phyloP scores from a whole-genome alignment of 495 filamentous ascomycete genomes.

The Darksidea phi region DNA sequence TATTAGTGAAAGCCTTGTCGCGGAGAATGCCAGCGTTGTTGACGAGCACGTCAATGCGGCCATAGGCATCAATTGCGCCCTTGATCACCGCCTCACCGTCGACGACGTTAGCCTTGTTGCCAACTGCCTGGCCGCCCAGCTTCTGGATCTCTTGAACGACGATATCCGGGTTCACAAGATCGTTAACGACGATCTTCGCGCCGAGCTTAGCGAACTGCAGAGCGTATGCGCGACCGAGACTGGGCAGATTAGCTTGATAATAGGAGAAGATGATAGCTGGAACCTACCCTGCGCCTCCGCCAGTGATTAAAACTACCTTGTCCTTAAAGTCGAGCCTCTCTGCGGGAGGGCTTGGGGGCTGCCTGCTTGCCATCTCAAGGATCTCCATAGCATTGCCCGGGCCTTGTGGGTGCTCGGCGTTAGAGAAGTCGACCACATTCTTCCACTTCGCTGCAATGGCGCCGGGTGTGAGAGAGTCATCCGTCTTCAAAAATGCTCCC shows the following conservation, averaged over 20 bases:
- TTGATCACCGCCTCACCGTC: constrained; percentile 93
- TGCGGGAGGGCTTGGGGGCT: constrained; percentile 63
- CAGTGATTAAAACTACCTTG: constrained; percentile 89
- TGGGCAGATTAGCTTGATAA: constrained; percentile 35
- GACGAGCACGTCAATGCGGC: constrained; percentile 88
- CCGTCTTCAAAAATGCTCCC: constrained; percentile 86
- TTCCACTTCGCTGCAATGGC: constrained; percentile 88
- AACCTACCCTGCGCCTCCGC: constrained; percentile 77
- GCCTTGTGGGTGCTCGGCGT: constrained; percentile 81
- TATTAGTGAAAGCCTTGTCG: constrained; percentile 97
- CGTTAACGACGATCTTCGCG: constrained; percentile 91
- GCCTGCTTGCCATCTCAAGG: constrained; percentile 80
- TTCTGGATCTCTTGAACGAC: constrained; percentile 91
- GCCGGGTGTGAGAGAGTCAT: constrained; percentile 81
- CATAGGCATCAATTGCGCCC: constrained; percentile 87
- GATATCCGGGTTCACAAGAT: constrained; percentile 87
- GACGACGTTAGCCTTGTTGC: constrained; percentile 90
- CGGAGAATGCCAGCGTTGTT: constrained; percentile 98
- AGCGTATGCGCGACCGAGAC: constrained; percentile 90
- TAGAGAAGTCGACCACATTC: constrained; percentile 80
- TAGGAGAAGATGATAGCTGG: constrained; percentile 13
- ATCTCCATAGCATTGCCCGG: constrained; percentile 84
- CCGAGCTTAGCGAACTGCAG: constrained; percentile 88
- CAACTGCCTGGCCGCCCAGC: constrained; percentile 84
- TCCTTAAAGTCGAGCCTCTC: constrained; percentile 84